These are phyloP conservation scores for Isatis tinctoria DNA, from an alignment of 345 rosid genomes.

Conservation along the genomic window DNA sequence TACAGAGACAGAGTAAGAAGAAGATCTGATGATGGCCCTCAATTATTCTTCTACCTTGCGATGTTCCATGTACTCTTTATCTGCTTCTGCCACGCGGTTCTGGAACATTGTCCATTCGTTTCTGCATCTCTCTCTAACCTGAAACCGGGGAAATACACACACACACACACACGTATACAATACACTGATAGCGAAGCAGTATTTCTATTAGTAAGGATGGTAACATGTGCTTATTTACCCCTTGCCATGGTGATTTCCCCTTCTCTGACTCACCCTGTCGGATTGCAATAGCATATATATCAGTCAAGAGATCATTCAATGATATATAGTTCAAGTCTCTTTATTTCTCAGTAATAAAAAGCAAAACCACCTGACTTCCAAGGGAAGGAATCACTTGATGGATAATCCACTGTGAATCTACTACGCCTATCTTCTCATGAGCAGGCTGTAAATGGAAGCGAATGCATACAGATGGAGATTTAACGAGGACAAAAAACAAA, in stretches of 20 bases:
- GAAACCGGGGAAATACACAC: slow-evolving; percentile 5
- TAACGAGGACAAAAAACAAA: slow-evolving; percentile 5
- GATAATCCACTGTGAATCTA: slow-evolving; percentile 96
- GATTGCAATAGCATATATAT: background rate
- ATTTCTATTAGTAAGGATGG: background rate
- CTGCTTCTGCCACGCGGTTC: slow-evolving; percentile 64
- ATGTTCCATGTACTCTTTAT: slow-evolving; percentile 41
- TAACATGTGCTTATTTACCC: slow-evolving; percentile 44
- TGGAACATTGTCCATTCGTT: slow-evolving; percentile 80
- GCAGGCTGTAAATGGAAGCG: slow-evolving; percentile 60
- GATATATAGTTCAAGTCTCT: background rate
- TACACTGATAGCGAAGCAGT: background rate
- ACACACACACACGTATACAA: background rate
- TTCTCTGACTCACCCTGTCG: slow-evolving; percentile 60
- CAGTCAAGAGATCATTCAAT: background rate
- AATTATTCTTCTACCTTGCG: background rate
- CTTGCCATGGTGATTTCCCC: slow-evolving; percentile 86
- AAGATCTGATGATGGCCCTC: background rate
- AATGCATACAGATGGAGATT: background rate
- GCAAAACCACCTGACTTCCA: slow-evolving; percentile 63
- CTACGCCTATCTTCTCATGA: slow-evolving; percentile 90
- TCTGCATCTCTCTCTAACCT: slow-evolving; percentile 84
- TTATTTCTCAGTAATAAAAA: background rate
- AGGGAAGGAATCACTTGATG: slow-evolving; percentile 93
- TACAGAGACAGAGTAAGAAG: slow-evolving; percentile 9